Base-by-base conservation (phyloP, 169 alveolate species). In the Plasmodium relictum region DNA sequence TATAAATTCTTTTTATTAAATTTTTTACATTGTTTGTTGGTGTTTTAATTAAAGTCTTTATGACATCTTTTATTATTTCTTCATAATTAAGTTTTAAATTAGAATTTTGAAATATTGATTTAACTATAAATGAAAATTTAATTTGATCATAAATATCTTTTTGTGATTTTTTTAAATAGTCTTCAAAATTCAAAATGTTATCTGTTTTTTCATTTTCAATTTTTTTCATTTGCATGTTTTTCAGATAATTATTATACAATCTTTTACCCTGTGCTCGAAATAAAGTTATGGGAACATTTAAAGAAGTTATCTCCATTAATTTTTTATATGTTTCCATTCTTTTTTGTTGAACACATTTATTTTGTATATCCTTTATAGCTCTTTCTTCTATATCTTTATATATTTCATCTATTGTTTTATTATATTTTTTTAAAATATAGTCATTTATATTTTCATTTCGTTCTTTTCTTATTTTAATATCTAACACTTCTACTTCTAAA, bases 291-390 rank as follows among this genome's bases (percentile, higher is more conserved):
- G 91, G 91, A 6, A 83, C 52, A 68, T 83, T 83, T 83, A 83
- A 14, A 3, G 91, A 68, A 16, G 91, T 68, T 6, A 83, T 83
- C 66, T 83, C 91, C 85, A 83, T 83, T 68, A 83, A 83, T 69
- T 83, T 83, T 68, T 83, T 83, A 68, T 83, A 83, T 39, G 91
- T 73, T 66, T 69, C 91, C 91, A 83, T 83, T 83, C 91, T 83
- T 71, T 83, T 83, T 71, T 83, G 85, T 41, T 83, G 80, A 20
- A 83, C 85, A 52, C 91, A 83, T 83, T 83, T 83, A 48, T 58
- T 54, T 42, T 83, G 80, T 31, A 83, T 83, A 48, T 83, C 91
- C 42, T 68, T 83, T 59, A 83, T 68, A 26, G 91, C 91, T 50
- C 70, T 65, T 9, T 44, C 61, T 83, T 83, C 91, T 37, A 83